Evolutionary conservation across 2,329 filamentous ascomycete species (phyloP).

Genomic region (Helotiales sp.): DNA sequence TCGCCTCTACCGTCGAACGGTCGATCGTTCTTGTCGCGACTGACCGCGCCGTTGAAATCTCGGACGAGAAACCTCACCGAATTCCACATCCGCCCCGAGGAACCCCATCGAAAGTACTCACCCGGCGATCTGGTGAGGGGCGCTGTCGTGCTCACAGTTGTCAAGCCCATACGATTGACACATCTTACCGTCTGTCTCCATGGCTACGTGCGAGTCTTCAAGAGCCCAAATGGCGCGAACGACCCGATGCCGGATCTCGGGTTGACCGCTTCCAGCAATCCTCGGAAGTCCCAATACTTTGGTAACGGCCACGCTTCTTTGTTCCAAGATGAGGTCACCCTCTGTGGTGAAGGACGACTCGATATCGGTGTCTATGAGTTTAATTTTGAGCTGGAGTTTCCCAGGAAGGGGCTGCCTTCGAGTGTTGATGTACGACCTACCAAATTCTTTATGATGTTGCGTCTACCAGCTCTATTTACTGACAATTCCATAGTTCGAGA

Average conservation of each 20-base stretch:
- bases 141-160: constrained; percentile 71
- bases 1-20: constrained; percentile 35
- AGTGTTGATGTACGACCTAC: constrained; percentile 82
- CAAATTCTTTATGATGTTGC: neutral
- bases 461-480: constrained; percentile 19
- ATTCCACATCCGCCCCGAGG: constrained; percentile 77
- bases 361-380: constrained; percentile 80
- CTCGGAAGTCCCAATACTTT: constrained; percentile 60
- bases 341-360: constrained; percentile 78
- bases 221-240: constrained; percentile 63
- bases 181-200: constrained; percentile 80
- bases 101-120: constrained; percentile 77
- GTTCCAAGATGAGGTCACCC: constrained; percentile 80
- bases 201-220: constrained; percentile 80
- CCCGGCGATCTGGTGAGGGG: constrained; percentile 77
- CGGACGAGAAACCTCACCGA: constrained; percentile 71
- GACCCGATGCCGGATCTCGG: constrained; percentile 48
- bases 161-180: constrained; percentile 77
- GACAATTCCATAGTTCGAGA: constrained; percentile 75
- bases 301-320: constrained; percentile 80
- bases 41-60: constrained; percentile 52
- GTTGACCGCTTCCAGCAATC: constrained; percentile 43
- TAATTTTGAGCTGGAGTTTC: constrained; percentile 75
- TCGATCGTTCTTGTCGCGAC: constrained; percentile 46
- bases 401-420: constrained; percentile 74